Conservation (phyloP, 2,329 filamentous ascomycete species). For the Sporothrix protearum region DNA sequence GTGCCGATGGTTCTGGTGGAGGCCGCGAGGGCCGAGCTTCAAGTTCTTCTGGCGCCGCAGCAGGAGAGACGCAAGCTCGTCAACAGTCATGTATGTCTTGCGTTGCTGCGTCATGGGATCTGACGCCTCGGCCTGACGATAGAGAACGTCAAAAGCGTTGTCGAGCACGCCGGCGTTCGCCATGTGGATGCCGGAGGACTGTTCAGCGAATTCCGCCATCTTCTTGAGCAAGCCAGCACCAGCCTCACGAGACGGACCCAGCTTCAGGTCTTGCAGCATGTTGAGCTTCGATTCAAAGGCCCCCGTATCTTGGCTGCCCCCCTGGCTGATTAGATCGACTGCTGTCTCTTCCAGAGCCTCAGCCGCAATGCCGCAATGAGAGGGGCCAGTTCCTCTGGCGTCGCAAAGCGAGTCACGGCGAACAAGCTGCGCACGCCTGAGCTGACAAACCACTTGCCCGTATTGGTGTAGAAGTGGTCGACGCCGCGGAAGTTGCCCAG, state of each 20-base stretch:
- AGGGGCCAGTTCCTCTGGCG: slow-evolving; percentile 41
- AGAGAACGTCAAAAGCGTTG: slow-evolving; percentile 42
- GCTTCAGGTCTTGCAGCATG: slow-evolving; percentile 40
- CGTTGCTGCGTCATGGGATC: not conserved
- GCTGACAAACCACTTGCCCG: slow-evolving; percentile 51
- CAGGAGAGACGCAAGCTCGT: slow-evolving; percentile 48
- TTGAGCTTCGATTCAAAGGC: slow-evolving; percentile 35
- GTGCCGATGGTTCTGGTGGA: slow-evolving; percentile 1
- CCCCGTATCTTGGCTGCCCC: not conserved
- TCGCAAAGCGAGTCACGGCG: slow-evolving; percentile 47
- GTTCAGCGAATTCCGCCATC: slow-evolving; percentile 46
- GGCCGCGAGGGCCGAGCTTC: not conserved
- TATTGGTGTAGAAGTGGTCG: slow-evolving; percentile 53
- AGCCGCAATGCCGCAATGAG: slow-evolving; percentile 39
- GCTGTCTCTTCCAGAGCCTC: slow-evolving; percentile 17
- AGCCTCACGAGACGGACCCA: slow-evolving; percentile 43
- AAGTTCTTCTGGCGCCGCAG: slow-evolving; percentile 31
- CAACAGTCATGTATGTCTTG: slow-evolving; percentile 43
- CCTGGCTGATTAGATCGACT: not conserved
- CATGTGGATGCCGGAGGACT: slow-evolving; percentile 47
- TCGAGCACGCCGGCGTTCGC: slow-evolving; percentile 48
- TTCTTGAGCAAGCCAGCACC: slow-evolving; percentile 45
- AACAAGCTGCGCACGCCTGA: slow-evolving; percentile 47
- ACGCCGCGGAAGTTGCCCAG: slow-evolving; percentile 50
- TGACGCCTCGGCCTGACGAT: not conserved